Conservation (phyloP, 1,284 basidiomycete genomes). For the Coniferiporia weirii region DNA sequence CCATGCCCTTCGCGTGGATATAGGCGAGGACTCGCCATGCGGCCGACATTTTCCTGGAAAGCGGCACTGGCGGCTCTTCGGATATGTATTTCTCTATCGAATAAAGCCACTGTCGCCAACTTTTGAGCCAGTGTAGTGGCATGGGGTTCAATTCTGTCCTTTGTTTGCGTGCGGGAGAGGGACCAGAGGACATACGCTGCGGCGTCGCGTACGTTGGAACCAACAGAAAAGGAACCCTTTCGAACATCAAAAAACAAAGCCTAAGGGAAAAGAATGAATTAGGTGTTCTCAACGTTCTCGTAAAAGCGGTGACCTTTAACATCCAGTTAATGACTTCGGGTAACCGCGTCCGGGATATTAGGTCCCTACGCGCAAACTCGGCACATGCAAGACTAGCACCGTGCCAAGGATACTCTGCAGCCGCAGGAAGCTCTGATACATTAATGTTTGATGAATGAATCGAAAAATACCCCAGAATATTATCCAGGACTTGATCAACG, state of each 20-base stretch:
- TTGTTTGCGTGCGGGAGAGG: conserved; percentile 72
- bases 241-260: conserved; percentile 91
- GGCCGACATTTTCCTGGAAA: conserved; percentile 95
- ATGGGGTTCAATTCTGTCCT: conserved; percentile 55
- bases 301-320: conserved; percentile 52
- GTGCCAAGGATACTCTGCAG: conserved; percentile 89
- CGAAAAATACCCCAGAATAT: conserved; percentile 64
- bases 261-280: conserved; percentile 34
- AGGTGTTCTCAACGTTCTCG: conserved; percentile 16
- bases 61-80: conserved; percentile 96
- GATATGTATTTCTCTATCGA: conserved; percentile 93
- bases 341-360: conserved; percentile 57
- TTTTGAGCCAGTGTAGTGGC: conserved; percentile 62
- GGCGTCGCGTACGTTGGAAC: conserved; percentile 91
- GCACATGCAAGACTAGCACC: conserved; percentile 91
- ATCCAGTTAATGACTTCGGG: conserved; percentile 70
- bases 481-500: conserved; percentile 76
- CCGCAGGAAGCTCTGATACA: conserved; percentile 67
- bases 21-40: conserved; percentile 58
- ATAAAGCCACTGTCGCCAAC: conserved; percentile 77
- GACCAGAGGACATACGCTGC: conserved; percentile 96
- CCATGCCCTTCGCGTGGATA: not conserved
- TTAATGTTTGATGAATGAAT: conserved; percentile 51
- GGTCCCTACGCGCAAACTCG: conserved; percentile 82
- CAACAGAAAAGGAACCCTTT: conserved; percentile 88